Base-by-base conservation (phyloP, 495 filamentous ascomycete species). In the Penicillium daleae region DNA sequence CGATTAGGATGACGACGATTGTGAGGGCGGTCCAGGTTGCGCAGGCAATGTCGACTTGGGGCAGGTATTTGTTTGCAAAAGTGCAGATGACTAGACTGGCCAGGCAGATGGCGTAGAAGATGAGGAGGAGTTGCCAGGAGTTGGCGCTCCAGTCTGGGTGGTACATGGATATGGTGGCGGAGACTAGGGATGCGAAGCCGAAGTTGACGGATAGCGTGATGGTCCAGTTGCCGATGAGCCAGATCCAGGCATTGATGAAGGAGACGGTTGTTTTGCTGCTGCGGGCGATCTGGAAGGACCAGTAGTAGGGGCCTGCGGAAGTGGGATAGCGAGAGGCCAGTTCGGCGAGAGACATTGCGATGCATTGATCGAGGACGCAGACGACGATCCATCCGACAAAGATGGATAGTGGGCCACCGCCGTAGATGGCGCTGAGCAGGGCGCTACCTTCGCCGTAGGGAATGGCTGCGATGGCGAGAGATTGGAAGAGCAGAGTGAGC, bases 171-270 rank as follows among this genome's bases (percentile, higher is more conserved):
- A 89, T 82, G 0, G 85, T 81, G 21, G 76, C 79, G 6, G 86
- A 78, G 33, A 88, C 77, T 42, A 90, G 59, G 27, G 87, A 86
- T 0, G 80, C 86, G 33, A 86, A 85, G 8, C 86, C 88, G 61
- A 90, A 90, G 64, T 90, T 87, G 32, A 89, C 87, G 7, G 86
- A 83, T 42, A 90, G 76, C 0, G 87, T 90, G 56, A 90, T 89
- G 31, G 87, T 90, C 73, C 88, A 87, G 67, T 90, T 89, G 27
- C 87, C 88, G 24, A 90, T 83, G 8, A 88, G 78, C 68, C 85
- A 90, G 22, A 86, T 72, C 88, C 88, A 90, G 56, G 85, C 87
- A 62, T 82, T 88, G 57, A 89, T 83, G 76, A 88, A 90, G 13
- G 86, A 87, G 4, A 86, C 70, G 8, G 86, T 69, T 2, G 71